phyloP scores from a whole-genome alignment of 148 eudicot genomes.

The Rhododendron simsii region DNA sequence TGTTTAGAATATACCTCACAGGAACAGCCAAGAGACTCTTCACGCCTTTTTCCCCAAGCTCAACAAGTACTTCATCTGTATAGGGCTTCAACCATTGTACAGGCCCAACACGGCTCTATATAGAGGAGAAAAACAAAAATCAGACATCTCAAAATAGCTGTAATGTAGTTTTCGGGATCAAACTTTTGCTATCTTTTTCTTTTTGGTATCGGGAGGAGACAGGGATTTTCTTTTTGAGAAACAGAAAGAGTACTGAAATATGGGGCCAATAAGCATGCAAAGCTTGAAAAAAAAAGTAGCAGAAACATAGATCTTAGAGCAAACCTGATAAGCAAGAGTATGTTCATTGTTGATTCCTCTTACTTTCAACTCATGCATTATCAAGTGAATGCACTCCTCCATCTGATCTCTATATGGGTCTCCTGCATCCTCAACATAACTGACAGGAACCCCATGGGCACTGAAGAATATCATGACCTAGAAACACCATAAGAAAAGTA shows the following conservation, averaged over 20 bases:
- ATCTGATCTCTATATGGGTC: conserved; percentile 98
- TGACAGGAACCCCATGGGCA: conserved; percentile 98
- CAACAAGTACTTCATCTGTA: conserved; percentile 97
- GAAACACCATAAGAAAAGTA: conserved; percentile 2
- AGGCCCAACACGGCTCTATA: conserved; percentile 98
- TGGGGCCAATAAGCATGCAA: conserved; percentile 3
- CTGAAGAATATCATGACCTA: conserved; percentile 98
- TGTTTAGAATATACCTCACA: conserved; percentile 57
- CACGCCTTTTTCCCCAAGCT: conserved; percentile 84
- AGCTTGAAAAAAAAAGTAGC: background rate
- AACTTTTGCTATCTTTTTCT: background rate
- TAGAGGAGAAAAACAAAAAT: conserved; percentile 4
- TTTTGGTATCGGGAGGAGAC: background rate
- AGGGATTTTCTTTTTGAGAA: background rate
- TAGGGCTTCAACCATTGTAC: conserved; percentile 99
- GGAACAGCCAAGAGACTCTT: conserved; percentile 95
- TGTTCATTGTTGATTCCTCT: conserved; percentile 74
- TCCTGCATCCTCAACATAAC: conserved; percentile 91
- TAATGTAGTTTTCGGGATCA: background rate
- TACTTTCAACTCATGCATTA: conserved; percentile 85
- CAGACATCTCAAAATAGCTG: background rate
- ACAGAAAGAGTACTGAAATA: background rate
- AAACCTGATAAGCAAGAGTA: conserved; percentile 93
- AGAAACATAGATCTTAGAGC: background rate
- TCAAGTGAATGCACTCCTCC: conserved; percentile 91